Percentiles rank a stretch among this genome's conserved stretches.
Conservation (phyloP, 768 basidiomycete genomes). For the Pleurotus tuoliensis region DNA sequence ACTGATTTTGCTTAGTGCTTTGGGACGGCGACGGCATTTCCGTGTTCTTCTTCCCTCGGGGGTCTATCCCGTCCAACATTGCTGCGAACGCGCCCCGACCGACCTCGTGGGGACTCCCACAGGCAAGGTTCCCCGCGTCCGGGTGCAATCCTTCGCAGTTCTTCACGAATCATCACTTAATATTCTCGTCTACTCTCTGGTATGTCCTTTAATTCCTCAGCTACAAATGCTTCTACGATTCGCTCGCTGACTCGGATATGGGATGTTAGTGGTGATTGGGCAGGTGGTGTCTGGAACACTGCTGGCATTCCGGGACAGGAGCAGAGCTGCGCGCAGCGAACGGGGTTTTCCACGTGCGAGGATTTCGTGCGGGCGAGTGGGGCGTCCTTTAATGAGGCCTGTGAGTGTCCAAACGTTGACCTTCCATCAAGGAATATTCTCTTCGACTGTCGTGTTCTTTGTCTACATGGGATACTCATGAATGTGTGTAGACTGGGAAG, state of each 20-base stretch:
- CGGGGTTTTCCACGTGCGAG: slow-evolving; percentile 78
- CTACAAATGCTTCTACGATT: too few relatives aligned
- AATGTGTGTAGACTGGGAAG: slow-evolving; percentile 68
- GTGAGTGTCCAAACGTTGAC: slow-evolving; percentile 40
- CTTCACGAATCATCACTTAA: slow-evolving; percentile 72
- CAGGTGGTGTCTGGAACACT: slow-evolving; percentile 66
- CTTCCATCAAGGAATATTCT: not conserved
- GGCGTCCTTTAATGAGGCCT: slow-evolving; percentile 69
- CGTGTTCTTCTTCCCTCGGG: slow-evolving; percentile 79
- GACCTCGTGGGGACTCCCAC: slow-evolving; percentile 68
- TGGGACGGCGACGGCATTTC: slow-evolving; percentile 77
- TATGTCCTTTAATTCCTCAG: too few relatives aligned
- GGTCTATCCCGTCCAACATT: slow-evolving; percentile 75
- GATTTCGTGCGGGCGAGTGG: slow-evolving; percentile 75
- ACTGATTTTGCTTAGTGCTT: slow-evolving; percentile 41
- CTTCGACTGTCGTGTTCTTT: too few relatives aligned
- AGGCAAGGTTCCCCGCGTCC: slow-evolving; percentile 75
- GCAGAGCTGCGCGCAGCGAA: slow-evolving; percentile 79
- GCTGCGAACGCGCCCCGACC: slow-evolving; percentile 70
- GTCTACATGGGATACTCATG: not conserved
- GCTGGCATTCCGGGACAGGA: slow-evolving; percentile 81
- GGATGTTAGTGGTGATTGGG: slow-evolving; percentile 79
- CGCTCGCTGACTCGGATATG: too few relatives aligned
- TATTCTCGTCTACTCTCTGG: slow-evolving; percentile 82
- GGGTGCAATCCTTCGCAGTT: slow-evolving; percentile 73